Evolutionary conservation across 805 yeast genomes (phyloP), one percentile per base, ranked within the genome.

Genomic region (Blastobotrys chiropterorum): DNA sequence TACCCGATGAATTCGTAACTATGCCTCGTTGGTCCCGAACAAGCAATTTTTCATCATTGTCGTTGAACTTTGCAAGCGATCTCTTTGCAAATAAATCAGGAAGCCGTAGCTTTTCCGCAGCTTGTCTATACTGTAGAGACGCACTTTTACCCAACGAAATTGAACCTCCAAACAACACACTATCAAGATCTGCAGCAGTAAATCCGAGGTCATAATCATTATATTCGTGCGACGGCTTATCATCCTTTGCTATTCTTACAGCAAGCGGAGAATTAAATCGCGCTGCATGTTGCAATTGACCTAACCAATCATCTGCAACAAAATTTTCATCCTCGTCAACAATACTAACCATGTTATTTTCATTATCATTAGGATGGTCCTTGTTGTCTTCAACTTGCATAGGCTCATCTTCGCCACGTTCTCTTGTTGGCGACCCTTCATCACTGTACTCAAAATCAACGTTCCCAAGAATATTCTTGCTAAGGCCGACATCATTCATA

Each of bases 221-320:
- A 13, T 17, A 31, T 39, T 38, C 31, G 14, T 17, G 20, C 5
- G 45, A 7, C 34, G 42, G 26, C 15, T 20, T 16, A 48, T 16
- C 38, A 16, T 38, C 14, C 30, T 39, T 48, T 63, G 48, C 11
- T n/a, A 19, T 2, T 11, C 44, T n/a, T 3, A n/a, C 17, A 14
- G 57, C 53, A 14, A 56, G 49, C 7, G 56, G 47, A 1, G 59
- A 53, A 34, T 51, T 51, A 11, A 50, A 15, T 2, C 51, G 20
- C 11, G 48, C 74, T 3, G 83, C 75, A n/a, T 84, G 60, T 46
- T 74, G 76, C 47, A 85, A 63, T 60, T 85, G 92, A 13, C 75
- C 71, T 20, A 78, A 71, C 92, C 95, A 86, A 56, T 82, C 11
- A 7, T 22, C 34, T 3, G 47, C 15, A 20, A 43, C 21, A 16